Evolutionary conservation across 352 stramenopile species (phyloP).

Genomic region (Thalassiosira pacifica): DNA sequence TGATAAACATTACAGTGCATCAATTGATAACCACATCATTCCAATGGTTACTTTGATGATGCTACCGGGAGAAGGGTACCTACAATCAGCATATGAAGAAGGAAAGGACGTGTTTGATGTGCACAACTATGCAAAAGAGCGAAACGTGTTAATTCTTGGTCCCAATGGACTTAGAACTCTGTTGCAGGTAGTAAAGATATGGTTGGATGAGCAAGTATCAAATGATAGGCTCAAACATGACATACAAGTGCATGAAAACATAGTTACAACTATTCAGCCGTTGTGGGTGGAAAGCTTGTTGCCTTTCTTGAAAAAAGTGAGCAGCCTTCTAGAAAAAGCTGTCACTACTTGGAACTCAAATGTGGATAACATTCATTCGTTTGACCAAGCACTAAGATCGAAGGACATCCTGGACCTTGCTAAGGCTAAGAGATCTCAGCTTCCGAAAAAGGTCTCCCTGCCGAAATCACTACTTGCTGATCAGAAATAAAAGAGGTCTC

Average conservation of each 20-base stretch:
- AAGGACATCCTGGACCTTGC: slow-evolving; percentile 21
- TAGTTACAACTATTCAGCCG: slow-evolving; percentile 17
- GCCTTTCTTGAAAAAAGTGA: not conserved
- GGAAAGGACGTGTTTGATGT: slow-evolving; percentile 21
- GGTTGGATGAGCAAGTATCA: slow-evolving; percentile 14
- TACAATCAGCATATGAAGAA: slow-evolving; percentile 24
- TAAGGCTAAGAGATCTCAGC: slow-evolving; percentile 1
- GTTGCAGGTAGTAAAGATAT: slow-evolving; percentile 28
- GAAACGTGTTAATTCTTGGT: slow-evolving; percentile 19
- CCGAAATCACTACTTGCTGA: slow-evolving; percentile 5
- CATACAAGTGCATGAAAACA: slow-evolving; percentile 14
- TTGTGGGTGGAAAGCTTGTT: slow-evolving; percentile 21
- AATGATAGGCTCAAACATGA: slow-evolving; percentile 18
- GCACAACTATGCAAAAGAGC: slow-evolving; percentile 13
- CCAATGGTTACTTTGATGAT: slow-evolving; percentile 15
- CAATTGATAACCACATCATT: not conserved
- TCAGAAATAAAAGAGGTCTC: not conserved
- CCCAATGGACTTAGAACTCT: slow-evolving; percentile 9
- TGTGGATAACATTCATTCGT: slow-evolving; percentile 11
- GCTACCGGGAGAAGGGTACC: slow-evolving; percentile 21
- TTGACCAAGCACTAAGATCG: slow-evolving; percentile 9
- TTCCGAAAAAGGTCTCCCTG: slow-evolving; percentile 16
- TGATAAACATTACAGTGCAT: slow-evolving; percentile 7
- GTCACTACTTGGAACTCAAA: slow-evolving; percentile 23
- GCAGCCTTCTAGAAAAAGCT: slow-evolving; percentile 11